These are phyloP conservation scores for Phytophthora ramorum DNA, from an alignment of 352 stramenopile genomes.

Conservation along the genomic window DNA sequence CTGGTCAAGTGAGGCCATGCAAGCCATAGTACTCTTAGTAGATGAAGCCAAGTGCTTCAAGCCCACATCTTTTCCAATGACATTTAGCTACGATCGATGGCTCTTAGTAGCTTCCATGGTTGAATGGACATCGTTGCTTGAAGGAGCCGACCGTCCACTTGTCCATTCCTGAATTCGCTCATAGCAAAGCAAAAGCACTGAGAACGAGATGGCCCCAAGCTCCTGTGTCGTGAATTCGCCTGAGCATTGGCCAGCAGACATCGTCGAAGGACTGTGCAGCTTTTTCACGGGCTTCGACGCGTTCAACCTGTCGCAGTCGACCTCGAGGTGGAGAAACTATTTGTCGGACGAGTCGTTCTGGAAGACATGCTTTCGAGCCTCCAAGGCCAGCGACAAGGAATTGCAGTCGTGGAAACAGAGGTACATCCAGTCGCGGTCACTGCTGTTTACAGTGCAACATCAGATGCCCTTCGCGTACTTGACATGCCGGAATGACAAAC, in stretches of 20 bases:
- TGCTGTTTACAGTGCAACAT: too few relatives aligned
- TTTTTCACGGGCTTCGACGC: conserved; percentile 37
- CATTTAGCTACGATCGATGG: too few relatives aligned
- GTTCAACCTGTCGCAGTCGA: conserved; percentile 28
- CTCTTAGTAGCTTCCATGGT: too few relatives aligned
- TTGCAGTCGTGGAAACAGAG: background rate
- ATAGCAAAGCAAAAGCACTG: too few relatives aligned
- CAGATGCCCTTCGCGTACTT: conserved; percentile 4
- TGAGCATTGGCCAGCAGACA: conserved; percentile 9
- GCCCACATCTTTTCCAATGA: too few relatives aligned
- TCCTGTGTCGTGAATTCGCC: background rate
- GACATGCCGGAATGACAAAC: background rate
- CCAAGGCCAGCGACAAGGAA: background rate
- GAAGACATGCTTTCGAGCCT: conserved; percentile 3
- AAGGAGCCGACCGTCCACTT: too few relatives aligned
- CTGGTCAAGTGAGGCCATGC: background rate
- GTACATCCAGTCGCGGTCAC: too few relatives aligned
- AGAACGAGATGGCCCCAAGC: too few relatives aligned
- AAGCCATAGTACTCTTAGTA: too few relatives aligned
- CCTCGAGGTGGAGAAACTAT: conserved; percentile 6
- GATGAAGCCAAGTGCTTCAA: too few relatives aligned
- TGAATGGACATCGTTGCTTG: too few relatives aligned
- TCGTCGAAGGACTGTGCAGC: conserved; percentile 17
- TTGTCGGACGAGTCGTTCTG: conserved; percentile 10
- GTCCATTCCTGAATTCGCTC: too few relatives aligned